Evolutionary conservation across 768 basidiomycete species (phyloP).

Genomic region (Pulveroboletus sp.): DNA sequence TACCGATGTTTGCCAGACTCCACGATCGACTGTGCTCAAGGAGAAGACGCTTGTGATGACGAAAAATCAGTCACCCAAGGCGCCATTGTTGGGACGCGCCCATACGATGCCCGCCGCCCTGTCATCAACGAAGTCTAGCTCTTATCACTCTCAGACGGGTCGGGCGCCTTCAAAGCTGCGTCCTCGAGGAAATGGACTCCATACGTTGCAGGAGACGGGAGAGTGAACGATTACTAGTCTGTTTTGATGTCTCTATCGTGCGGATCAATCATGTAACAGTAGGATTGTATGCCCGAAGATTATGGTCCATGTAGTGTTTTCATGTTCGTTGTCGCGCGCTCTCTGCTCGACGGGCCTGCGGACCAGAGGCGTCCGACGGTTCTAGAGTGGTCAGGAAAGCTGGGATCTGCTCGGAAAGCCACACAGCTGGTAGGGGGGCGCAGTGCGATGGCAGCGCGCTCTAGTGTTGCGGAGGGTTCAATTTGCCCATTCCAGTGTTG

Average conservation of each 20-base stretch:
- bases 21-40: not conserved
- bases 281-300: constrained; percentile 3
- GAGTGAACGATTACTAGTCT: not conserved
- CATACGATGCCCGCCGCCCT: constrained; percentile 15
- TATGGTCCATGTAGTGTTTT: not conserved
- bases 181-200: constrained; percentile 1
- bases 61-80: not conserved
- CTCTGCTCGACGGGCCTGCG: no score
- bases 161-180: not conserved
- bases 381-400: no score
- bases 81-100: constrained; percentile 8
- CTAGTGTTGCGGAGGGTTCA: no score
- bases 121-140: not conserved
- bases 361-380: no score
- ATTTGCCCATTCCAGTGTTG: no score
- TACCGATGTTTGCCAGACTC: not conserved
- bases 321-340: not conserved
- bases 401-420: no score
- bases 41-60: constrained; percentile 2
- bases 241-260: not conserved
- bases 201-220: not conserved
- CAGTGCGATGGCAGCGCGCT: no score
- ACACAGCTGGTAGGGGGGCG: no score
- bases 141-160: not conserved
- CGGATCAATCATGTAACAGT: not conserved